These are phyloP conservation scores for Leccinum sublutescens DNA, from an alignment of 768 basidiomycete genomes.

Conservation along the genomic window DNA sequence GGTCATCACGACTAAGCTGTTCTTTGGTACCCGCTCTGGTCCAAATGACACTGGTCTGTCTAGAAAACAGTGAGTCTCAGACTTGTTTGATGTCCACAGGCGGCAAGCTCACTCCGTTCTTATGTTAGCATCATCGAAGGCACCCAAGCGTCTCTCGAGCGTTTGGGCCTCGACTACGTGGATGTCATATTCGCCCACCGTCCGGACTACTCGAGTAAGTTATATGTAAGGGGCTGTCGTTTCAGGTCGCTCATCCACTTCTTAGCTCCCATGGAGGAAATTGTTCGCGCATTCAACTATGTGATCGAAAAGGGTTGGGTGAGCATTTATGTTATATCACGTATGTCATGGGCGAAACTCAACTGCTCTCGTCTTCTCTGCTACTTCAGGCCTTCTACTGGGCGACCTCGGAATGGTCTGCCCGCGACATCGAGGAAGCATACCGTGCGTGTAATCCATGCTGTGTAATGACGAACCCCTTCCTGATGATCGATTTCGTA, in stretches of 20 bases:
- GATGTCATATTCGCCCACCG: conserved; percentile 51
- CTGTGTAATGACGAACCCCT: not conserved
- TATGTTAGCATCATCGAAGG: conserved; percentile 55
- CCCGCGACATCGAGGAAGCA: conserved; percentile 47
- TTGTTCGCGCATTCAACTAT: conserved; percentile 57
- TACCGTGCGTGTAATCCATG: conserved; percentile 26
- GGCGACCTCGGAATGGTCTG: conserved; percentile 58
- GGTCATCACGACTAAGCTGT: conserved; percentile 57
- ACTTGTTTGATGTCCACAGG: not conserved
- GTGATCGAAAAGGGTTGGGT: conserved; percentile 51
- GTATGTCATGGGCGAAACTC: not conserved
- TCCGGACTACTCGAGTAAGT: conserved; percentile 31
- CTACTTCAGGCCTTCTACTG: conserved; percentile 39
- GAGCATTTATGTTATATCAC: not conserved
- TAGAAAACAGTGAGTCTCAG: conserved; percentile 28
- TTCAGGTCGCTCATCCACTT: not conserved
- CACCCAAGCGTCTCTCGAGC: conserved; percentile 45
- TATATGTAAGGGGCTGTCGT: not conserved
- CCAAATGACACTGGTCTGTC: conserved; percentile 42
- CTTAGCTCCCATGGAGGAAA: conserved; percentile 49
- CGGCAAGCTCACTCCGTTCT: not conserved
- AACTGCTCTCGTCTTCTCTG: not conserved
- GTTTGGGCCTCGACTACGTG: conserved; percentile 55
- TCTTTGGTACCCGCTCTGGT: conserved; percentile 51
- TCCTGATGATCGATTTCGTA: not conserved